Percentiles rank a stretch among this genome's conserved stretches.
phyloP scores from a whole-genome alignment of 305 asterid genomes.

The Fraxinus ornus region DNA sequence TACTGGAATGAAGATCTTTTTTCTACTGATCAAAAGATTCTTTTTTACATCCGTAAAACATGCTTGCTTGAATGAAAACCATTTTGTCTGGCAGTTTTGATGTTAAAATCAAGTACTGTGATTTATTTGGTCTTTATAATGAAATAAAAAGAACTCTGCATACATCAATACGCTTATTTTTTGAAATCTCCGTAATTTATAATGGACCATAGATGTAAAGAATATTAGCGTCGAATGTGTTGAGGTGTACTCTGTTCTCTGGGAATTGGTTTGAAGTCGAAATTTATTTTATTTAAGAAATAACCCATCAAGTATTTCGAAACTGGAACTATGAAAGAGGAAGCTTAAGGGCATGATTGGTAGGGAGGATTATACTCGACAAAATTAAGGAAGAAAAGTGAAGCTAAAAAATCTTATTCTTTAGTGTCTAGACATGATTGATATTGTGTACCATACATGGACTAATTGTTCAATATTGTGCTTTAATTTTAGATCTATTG shows the following conservation, averaged over 20 bases:
- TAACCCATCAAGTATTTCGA: neutral
- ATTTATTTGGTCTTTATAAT: neutral
- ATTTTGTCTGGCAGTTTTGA: neutral
- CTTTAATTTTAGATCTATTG: neutral
- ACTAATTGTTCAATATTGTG: neutral
- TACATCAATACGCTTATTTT: neutral
- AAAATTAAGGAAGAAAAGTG: neutral
- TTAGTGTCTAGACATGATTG: neutral
- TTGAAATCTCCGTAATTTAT: neutral
- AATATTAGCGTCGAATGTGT: neutral
- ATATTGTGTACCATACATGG: neutral
- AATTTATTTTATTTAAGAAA: neutral
- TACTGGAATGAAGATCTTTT: neutral
- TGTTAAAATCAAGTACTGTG: neutral
- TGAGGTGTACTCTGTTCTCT: neutral
- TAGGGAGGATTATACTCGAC: neutral
- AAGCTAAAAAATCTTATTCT: neutral
- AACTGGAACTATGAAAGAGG: neutral
- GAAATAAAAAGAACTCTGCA: neutral
- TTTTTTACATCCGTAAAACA: neutral
- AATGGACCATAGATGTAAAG: neutral
- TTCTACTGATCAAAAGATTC: neutral
- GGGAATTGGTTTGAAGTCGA: neutral
- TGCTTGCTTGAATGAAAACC: neutral
- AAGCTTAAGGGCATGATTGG: neutral